Conservation (phyloP, 2,329 filamentous ascomycete species). For the Trichoderma atrobrunneum region DNA sequence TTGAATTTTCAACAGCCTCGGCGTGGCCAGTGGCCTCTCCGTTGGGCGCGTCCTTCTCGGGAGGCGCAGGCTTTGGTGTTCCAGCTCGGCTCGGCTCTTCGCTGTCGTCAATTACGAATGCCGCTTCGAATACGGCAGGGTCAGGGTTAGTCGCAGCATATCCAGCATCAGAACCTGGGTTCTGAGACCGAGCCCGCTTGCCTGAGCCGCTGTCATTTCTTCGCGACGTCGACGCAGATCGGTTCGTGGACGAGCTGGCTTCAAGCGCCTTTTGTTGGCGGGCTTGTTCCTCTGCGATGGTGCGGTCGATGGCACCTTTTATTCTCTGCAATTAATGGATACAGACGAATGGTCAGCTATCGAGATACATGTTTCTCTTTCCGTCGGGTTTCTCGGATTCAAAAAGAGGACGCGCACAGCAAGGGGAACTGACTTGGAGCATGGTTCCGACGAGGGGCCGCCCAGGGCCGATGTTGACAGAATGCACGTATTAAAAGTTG, state of each 20-base stretch:
- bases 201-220: constrained; percentile 38
- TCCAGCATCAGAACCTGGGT: constrained; percentile 39
- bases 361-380: background rate
- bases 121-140: constrained; percentile 81
- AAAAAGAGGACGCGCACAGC: background rate
- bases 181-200: constrained; percentile 40
- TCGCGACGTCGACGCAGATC: constrained; percentile 39
- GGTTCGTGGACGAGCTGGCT: constrained; percentile 42
- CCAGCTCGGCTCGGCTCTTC: constrained; percentile 62
- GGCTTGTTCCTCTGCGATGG: constrained; percentile 88
- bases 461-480: background rate
- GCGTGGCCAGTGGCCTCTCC: constrained; percentile 20
- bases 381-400: background rate
- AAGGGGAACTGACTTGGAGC: constrained; percentile 32
- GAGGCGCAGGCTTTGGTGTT: constrained; percentile 51
- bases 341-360: constrained; percentile 5
- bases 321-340: constrained; percentile 59
- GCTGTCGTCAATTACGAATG: constrained; percentile 83
- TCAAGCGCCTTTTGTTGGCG: constrained; percentile 63
- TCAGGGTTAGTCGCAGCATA: constrained; percentile 59
- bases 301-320: constrained; percentile 79
- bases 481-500: background rate
- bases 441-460: constrained; percentile 22
- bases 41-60: constrained; percentile 34
- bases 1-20: constrained; percentile 26